A percentile compares a stretch with the other conserved stretches of the same genome.
These are phyloP conservation scores for Sesbania bispinosa DNA, from an alignment of 306 rosid species.

Conservation along the genomic window DNA sequence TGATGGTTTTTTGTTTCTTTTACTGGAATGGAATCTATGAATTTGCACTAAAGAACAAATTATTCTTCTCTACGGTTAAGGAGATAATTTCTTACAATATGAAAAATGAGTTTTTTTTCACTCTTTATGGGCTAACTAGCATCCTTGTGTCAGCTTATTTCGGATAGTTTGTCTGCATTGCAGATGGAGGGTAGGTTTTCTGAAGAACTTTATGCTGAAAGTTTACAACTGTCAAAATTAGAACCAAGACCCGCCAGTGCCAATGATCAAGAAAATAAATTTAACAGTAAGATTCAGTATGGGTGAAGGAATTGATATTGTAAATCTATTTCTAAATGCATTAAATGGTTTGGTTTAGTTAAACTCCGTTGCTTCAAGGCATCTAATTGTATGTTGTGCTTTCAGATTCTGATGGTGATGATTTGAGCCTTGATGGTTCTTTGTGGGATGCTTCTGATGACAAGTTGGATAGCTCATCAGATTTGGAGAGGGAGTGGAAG, in stretches of 20 bases:
- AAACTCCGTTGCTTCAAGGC: slow-evolving; percentile 4
- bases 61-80: no score
- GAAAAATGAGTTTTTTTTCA: no score
- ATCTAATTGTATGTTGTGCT: slow-evolving; percentile 11
- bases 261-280: slow-evolving; percentile 13
- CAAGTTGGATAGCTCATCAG: slow-evolving; percentile 42
- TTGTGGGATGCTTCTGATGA: slow-evolving; percentile 49
- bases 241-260: slow-evolving; percentile 31
- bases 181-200: slow-evolving; percentile 72
- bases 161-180: slow-evolving; percentile 10
- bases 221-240: slow-evolving; percentile 43
- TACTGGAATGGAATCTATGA: no score
- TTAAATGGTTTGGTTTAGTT: slow-evolving; percentile 1
- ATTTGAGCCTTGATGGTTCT: slow-evolving; percentile 33
- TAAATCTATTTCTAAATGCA: not conserved
- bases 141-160: not conserved
- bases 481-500: slow-evolving; percentile 74
- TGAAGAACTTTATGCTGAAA: slow-evolving; percentile 72
- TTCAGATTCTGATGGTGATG: slow-evolving; percentile 45
- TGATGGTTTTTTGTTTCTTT: no score
- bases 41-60: no score
- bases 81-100: no score
- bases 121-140: no score
- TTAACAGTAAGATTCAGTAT: slow-evolving; percentile 32
- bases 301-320: slow-evolving; percentile 11